Evolutionary conservation across 2,329 filamentous ascomycete species (phyloP).

Genomic region (Podosphaera xanthii): DNA sequence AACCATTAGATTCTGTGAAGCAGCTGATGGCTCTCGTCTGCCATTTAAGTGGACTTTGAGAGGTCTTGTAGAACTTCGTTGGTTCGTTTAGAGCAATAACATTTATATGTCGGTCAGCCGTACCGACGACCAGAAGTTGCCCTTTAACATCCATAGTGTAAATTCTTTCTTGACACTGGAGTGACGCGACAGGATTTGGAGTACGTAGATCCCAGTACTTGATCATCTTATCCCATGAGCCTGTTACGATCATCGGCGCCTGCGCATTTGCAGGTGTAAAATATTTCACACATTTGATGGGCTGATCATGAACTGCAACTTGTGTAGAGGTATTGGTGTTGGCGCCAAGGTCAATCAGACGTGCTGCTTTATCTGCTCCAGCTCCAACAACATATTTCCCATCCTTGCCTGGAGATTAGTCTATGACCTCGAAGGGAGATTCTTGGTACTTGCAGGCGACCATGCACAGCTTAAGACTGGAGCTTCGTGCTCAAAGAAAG

Average conservation of each 20-base stretch:
- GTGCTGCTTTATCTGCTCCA: slow-evolving; percentile 77
- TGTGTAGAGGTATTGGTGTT: slow-evolving; percentile 38
- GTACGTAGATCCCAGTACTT: slow-evolving; percentile 71
- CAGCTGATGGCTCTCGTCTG: slow-evolving; percentile 90
- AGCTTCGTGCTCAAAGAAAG: slow-evolving; percentile 63
- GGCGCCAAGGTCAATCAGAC: slow-evolving; percentile 59
- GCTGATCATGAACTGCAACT: slow-evolving; percentile 65
- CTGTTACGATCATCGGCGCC: slow-evolving; percentile 68
- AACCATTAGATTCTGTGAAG: slow-evolving; percentile 77
- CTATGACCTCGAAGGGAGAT: neutral
- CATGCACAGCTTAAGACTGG: slow-evolving; percentile 72
- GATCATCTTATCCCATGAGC: slow-evolving; percentile 76
- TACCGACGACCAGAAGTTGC: slow-evolving; percentile 74
- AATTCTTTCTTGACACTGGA: slow-evolving; percentile 52
- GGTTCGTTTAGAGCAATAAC: slow-evolving; percentile 80
- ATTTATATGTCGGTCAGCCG: slow-evolving; percentile 89
- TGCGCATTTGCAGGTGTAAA: slow-evolving; percentile 41
- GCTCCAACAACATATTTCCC: slow-evolving; percentile 71
- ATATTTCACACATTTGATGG: slow-evolving; percentile 58
- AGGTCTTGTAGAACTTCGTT: slow-evolving; percentile 79
- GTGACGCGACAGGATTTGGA: slow-evolving; percentile 37
- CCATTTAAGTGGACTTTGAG: slow-evolving; percentile 94
- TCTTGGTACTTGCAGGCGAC: slow-evolving; percentile 44
- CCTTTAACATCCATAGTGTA: slow-evolving; percentile 86
- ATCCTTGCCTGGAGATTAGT: slow-evolving; percentile 33